Base-by-base conservation (phyloP, 257 asterid genomes). In the Prunella vulgaris region DNA sequence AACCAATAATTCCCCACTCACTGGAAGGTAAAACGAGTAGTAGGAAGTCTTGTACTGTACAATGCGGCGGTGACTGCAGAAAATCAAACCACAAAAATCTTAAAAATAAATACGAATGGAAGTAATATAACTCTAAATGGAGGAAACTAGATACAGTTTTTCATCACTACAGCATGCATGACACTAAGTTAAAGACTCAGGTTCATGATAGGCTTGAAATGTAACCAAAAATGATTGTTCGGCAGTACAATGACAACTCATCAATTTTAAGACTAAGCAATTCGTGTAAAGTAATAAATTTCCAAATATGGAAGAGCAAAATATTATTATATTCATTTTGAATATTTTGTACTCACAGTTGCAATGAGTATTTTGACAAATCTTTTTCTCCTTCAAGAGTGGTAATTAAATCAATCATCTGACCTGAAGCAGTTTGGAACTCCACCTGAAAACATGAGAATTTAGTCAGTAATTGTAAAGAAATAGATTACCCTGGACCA, bases 1-100 rank as follows among this genome's bases (percentile, higher is more conserved):
- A 60, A 25, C 28, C 53, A 12, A 48, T 10, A 54, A 28, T 14
- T 37, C 22, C 32, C 62, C 62, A 80, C 97, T 90, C 74, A 90
- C 97, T 8, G 97, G 97, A 61, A 93, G 90, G 88, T 93, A 88
- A 81, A 93, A 93, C 9, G 98, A 93, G 86, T 93, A 93, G 76
- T 93, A 93, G 66, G 97, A 95, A 35, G 98, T 90, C 84, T 93
- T 93, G 76, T 86, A 90, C 78, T 90, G 88, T 59, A 93, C 98
- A 73, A 93, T 90, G 64, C 97, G 87, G 64, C 95, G 96, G 72
- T 93, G 97, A 64, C 98, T 93, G 87, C 90, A 88, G 38, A 57
- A 74, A 61, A 57, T 32, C 52, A 61, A 73, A 57, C 48, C 70
- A 46, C 1, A 49, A 35, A n/a, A 70, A 33, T 48, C 46, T 60